Evolutionary conservation across 2,329 filamentous ascomycete species (phyloP), one percentile per base, ranked within the genome.

Genomic region (Clathrospora elynae): DNA sequence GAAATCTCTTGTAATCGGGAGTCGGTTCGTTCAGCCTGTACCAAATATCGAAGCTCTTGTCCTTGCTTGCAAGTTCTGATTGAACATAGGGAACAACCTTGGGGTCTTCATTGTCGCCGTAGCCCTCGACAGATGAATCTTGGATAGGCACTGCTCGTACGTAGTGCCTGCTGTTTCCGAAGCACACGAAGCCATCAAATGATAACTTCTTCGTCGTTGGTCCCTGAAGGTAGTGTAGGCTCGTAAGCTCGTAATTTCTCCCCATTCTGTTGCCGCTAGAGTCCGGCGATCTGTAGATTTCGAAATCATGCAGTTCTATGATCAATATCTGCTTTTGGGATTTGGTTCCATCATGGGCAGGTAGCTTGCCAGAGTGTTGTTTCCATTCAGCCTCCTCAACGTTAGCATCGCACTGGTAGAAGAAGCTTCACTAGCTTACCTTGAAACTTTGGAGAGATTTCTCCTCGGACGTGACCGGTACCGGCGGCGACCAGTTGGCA

Each of bases 71-170:
- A 0, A 45, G 10, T 3, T 70, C 37, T 0, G 86, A 86, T 12
- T 81, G 78, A 2, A 92, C 76, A 78, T 85, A 91, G 1, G 90
- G 75, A 11, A 78, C 70, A 6, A 84, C 75, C 0, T 58, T 61
- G 0, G 78, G 75, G 14, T 75, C 64, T 5, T 73, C 57, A 0
- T 73, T 60, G 1, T 76, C 62, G 0, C 80, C 81, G 59, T 90
- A 90, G 18, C 83, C 83, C 2, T 83, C 86, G 8, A 93, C 77
- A 0, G 85, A 83, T 1, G 87, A 68, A 1, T 77, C 71, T 0
- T 68, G 59, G 32, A 92, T 86, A 0, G 75, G 71, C 0, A 88
- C 71, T 0, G 63, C 69, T 31, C 79, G 67, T 0, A 92, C 74
- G 42, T 79, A 87, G 26, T 72, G 71, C 6, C 49, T 46, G 24